phyloP scores from a whole-genome alignment of 306 rosid species.

The Parietaria judaica region DNA sequence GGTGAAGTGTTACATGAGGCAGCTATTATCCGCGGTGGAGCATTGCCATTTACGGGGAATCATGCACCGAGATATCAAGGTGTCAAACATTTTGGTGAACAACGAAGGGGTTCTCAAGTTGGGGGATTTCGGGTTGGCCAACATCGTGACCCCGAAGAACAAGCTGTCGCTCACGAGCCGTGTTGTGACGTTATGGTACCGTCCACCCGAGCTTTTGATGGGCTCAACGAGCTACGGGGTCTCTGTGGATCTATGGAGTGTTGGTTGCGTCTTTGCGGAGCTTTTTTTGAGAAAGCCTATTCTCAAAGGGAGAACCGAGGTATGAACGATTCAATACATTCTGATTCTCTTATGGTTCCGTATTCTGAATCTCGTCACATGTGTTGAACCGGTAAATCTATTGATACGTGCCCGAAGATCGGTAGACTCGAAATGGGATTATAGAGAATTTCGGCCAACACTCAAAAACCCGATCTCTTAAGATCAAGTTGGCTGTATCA shows the following conservation, averaged over 20 bases:
- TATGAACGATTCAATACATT: conserved; percentile 4
- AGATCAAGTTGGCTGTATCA: too few relatives aligned
- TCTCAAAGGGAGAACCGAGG: conserved; percentile 99
- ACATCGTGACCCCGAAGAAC: conserved; percentile 43
- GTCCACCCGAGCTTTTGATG: conserved; percentile 97
- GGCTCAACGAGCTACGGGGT: conserved; percentile 81
- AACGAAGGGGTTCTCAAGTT: conserved; percentile 80
- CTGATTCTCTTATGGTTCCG: too few relatives aligned
- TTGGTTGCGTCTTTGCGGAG: conserved; percentile 93
- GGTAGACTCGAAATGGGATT: too few relatives aligned
- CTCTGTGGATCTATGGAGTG: conserved; percentile 93
- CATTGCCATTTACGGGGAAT: conserved; percentile 91
- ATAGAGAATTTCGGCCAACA: too few relatives aligned
- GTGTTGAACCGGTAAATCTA: too few relatives aligned
- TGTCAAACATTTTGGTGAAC: conserved; percentile 83
- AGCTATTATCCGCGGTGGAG: conserved; percentile 84
- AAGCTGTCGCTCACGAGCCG: conserved; percentile 76
- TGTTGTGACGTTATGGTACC: conserved; percentile 94
- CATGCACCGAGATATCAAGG: conserved; percentile 88
- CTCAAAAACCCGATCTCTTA: too few relatives aligned
- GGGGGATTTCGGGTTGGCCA: conserved; percentile 95
- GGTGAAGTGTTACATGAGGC: conserved; percentile 96
- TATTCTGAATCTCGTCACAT: too few relatives aligned
- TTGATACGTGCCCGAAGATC: too few relatives aligned
- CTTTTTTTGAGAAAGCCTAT: conserved; percentile 67